Percentiles rank a stretch among this genome's conserved stretches.
Evolutionary conservation across 2,329 filamentous ascomycete genomes (phyloP).

Genomic region (Gnomoniopsis smithogilvyi): DNA sequence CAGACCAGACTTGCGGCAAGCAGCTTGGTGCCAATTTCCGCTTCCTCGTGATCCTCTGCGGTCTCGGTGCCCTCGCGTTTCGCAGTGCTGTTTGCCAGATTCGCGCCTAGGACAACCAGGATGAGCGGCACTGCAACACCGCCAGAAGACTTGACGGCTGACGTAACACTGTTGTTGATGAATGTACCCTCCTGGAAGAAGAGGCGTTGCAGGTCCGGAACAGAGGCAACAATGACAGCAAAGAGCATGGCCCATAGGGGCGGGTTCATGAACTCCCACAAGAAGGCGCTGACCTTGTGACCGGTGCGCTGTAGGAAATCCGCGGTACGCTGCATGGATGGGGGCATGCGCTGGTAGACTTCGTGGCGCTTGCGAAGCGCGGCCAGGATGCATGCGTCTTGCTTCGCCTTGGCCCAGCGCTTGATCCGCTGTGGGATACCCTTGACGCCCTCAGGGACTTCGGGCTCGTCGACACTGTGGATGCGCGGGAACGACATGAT

Average conservation of each 20-base stretch:
- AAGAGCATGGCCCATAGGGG: conserved; percentile 95
- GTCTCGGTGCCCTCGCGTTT: conserved; percentile 49
- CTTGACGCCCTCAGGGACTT: conserved; percentile 37
- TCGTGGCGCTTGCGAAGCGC: conserved; percentile 20
- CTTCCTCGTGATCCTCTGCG: conserved; percentile 63
- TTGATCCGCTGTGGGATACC: conserved; percentile 38
- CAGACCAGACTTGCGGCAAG: conserved; percentile 82
- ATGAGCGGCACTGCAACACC: conserved; percentile 94
- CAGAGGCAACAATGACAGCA: conserved; percentile 85
- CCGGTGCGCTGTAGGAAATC: conserved; percentile 30
- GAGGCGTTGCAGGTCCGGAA: conserved; percentile 74
- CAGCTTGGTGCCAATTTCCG: conserved; percentile 66
- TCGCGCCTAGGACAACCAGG: conserved; percentile 90
- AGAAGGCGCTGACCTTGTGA: conserved; percentile 54
- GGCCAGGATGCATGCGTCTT: conserved; percentile 17
- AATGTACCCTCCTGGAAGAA: conserved; percentile 92
- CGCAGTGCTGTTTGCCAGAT: conserved; percentile 87
- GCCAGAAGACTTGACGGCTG: conserved; percentile 79
- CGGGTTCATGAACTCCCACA: conserved; percentile 97
- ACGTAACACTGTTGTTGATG: conserved; percentile 87
- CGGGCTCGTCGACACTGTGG: conserved; percentile 38
- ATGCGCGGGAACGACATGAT: conserved; percentile 63
- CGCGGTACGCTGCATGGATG: conserved; percentile 35
- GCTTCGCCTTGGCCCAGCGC: conserved; percentile 28
- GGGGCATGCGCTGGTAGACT: conserved; percentile 37